Evolutionary conservation across 2,329 filamentous ascomycete genomes (phyloP), one percentile per base, ranked within the genome.

Genomic region (Epicoccum nigrum): DNA sequence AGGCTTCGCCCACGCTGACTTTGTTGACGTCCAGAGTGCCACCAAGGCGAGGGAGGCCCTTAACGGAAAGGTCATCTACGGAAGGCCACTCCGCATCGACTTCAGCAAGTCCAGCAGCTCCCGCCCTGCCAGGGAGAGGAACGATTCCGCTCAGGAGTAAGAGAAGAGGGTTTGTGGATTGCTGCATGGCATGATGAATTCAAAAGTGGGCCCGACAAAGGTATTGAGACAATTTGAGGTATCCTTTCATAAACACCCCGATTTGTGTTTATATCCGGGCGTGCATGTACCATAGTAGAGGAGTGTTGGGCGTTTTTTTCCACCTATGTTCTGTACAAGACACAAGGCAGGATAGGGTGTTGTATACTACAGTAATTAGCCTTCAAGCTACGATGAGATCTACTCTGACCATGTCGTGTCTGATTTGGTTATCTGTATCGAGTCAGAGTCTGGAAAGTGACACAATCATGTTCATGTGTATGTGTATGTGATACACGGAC

Each of bases 1-100:
- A 70, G 92, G 92, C 55, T 96, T 94, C 70, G 89, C 87, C 16
- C 91, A 96, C 70, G 88, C 87, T 40, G 90, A 95, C 68, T 96
- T 96, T 72, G 67, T 82, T 34, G 84, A 89, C 62, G 69, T 86
- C 31, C 81, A 85, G 56, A 84, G 84, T 55, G 89, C 90, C n/a
- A 64, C 75, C 46, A 77, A 76, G 55, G 91, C 83, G 0, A 77
- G 77, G 63, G 81, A 85, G 46, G 59, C 77, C 12, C 76, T 96
- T 31, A 58, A 72, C 44, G 73, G 76, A 17, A 83, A 83, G 72
- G 72, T 77, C 39, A 76, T 92, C n/a, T 86, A 86, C 62, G 86
- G 86, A 33, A 82, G 90, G 47, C 67, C 72, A 45, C 75, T 96
- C 59, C 81, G 81, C 49, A 62, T 92, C 19, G 87, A 91, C 71